These are phyloP conservation scores for Phoenix dactylifera DNA, from an alignment of 176 grass and related monocot species.

Conservation along the genomic window DNA sequence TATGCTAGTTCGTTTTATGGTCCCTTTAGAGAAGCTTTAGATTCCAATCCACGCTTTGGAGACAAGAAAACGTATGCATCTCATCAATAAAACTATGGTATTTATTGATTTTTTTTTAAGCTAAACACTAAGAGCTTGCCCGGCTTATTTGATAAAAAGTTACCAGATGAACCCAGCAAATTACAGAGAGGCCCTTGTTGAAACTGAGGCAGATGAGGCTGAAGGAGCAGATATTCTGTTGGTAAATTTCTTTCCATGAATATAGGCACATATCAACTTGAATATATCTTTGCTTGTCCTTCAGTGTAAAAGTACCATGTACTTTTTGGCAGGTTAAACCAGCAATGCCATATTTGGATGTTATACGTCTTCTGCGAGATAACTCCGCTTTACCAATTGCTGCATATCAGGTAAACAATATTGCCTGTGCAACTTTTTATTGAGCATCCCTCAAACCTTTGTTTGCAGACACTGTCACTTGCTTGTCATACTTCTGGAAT, in stretches of 20 bases:
- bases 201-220: constrained; percentile 71
- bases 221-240: constrained; percentile 94
- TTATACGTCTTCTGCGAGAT: constrained; percentile 85
- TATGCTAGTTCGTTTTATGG: constrained; percentile 99
- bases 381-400: constrained; percentile 94
- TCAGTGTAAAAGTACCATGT: background rate
- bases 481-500: too few species aligned
- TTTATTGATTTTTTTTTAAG: constrained; percentile 13
- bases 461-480: too few species aligned
- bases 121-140: constrained; percentile 22
- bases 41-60: constrained; percentile 97
- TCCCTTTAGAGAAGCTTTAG: constrained; percentile 87
- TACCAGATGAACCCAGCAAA: constrained; percentile 99
- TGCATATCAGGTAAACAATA: constrained; percentile 63
- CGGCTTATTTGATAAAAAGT: constrained; percentile 30
- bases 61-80: constrained; percentile 89
- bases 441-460: too few species aligned
- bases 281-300: background rate
- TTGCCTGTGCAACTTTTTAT: background rate
- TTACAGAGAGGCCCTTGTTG: constrained; percentile 91
- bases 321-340: constrained; percentile 74
- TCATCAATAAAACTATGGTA: background rate
- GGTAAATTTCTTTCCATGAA: constrained; percentile 29
- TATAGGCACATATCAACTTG: background rate
- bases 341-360: constrained; percentile 80